Percentiles rank a stretch among this genome's conserved stretches.
These are phyloP conservation scores for Pyracantha coccinea DNA, from an alignment of 331 rosid genomes.

Conservation along the genomic window DNA sequence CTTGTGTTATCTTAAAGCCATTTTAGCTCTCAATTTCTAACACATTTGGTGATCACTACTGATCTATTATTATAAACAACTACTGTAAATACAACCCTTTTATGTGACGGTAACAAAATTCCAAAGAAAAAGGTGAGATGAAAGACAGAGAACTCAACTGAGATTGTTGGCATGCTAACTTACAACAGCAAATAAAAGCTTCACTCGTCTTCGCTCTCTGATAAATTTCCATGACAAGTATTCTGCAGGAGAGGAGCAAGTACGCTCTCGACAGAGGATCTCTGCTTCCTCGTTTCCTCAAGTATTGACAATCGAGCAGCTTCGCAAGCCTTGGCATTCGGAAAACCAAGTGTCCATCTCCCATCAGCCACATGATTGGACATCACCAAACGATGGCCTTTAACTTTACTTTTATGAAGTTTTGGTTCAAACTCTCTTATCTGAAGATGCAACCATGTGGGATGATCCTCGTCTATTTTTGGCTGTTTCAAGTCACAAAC, in stretches of 20 bases:
- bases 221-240: slow-evolving; percentile 24
- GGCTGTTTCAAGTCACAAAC: slow-evolving; percentile 48
- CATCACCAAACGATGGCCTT: slow-evolving; percentile 22
- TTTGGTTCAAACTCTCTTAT: slow-evolving; percentile 58
- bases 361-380: slow-evolving; percentile 48
- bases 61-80: not conserved
- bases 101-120: not conserved
- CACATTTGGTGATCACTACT: not conserved
- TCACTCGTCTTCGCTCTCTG: slow-evolving; percentile 27
- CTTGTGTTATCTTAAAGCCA: too few species aligned
- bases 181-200: slow-evolving; percentile 9
- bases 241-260: slow-evolving; percentile 55
- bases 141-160: not conserved
- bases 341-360: slow-evolving; percentile 76
- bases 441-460: slow-evolving; percentile 71
- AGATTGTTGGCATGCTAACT: slow-evolving; percentile 18
- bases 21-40: not conserved
- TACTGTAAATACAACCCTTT: not conserved
- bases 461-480: slow-evolving; percentile 45
- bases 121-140: not conserved
- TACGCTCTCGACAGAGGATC: slow-evolving; percentile 47
- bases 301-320: slow-evolving; percentile 43
- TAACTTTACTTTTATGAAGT: slow-evolving; percentile 27
- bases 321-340: slow-evolving; percentile 49
- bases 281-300: slow-evolving; percentile 55